Percentiles rank a stretch among this genome's conserved stretches.
Evolutionary conservation across 1,284 basidiomycete species (phyloP).

Genomic region (Pascua sp.): DNA sequence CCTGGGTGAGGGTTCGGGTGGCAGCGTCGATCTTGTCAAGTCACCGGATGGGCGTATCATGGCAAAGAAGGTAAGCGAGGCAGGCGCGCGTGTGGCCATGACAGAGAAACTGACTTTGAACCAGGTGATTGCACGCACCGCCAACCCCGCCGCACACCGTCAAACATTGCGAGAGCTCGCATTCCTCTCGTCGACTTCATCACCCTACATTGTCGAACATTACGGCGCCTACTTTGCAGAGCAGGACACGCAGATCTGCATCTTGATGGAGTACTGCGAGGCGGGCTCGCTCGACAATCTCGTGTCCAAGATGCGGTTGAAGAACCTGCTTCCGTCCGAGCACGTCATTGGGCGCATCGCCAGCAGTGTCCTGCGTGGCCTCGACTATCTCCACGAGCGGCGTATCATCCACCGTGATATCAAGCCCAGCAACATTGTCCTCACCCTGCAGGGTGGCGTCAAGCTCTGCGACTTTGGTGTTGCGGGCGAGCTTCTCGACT

Average conservation of each 20-base stretch:
- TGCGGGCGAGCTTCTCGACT: slow-evolving; percentile 88
- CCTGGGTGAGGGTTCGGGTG: slow-evolving; percentile 92
- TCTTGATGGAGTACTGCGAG: slow-evolving; percentile 92
- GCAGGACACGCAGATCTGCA: slow-evolving; percentile 86
- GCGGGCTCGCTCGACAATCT: slow-evolving; percentile 79
- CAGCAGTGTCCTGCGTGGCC: slow-evolving; percentile 84
- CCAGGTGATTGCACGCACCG: slow-evolving; percentile 84
- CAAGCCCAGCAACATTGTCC: slow-evolving; percentile 92
- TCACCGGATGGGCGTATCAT: slow-evolving; percentile 63
- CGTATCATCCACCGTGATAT: slow-evolving; percentile 96
- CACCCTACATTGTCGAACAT: slow-evolving; percentile 86
- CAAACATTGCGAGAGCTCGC: slow-evolving; percentile 90
- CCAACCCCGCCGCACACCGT: slow-evolving; percentile 76
- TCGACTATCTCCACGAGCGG: slow-evolving; percentile 85
- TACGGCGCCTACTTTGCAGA: slow-evolving; percentile 94
- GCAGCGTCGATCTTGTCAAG: slow-evolving; percentile 86
- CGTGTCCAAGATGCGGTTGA: slow-evolving; percentile 75
- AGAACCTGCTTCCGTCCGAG: slow-evolving; percentile 79
- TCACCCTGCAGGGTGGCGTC: slow-evolving; percentile 79
- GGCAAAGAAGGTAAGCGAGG: slow-evolving; percentile 70
- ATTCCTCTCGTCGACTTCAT: slow-evolving; percentile 79
- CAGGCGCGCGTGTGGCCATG: neutral
- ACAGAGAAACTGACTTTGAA: neutral
- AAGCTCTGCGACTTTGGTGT: slow-evolving; percentile 97
- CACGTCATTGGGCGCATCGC: slow-evolving; percentile 87